Evolutionary conservation across 169 alveolate genomes (phyloP).

Genomic region (Cryptosporidium viatorum): DNA sequence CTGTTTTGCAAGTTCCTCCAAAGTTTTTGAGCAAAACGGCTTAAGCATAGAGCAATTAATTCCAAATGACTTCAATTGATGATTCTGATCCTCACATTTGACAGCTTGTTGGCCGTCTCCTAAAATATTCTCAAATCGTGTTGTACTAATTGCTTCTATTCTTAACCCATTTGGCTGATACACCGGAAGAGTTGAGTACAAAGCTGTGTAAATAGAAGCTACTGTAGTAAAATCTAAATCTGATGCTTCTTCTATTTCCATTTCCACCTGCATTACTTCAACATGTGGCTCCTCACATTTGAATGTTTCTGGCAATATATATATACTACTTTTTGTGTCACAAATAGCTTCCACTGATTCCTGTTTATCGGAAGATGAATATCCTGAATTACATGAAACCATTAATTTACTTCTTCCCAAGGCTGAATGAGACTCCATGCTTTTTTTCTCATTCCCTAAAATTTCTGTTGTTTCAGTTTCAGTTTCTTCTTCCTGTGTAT

Average conservation of each 20-base stretch:
- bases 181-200: slow-evolving; percentile 45
- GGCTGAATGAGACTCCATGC: neutral
- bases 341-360: slow-evolving; percentile 20
- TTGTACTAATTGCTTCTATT: slow-evolving; percentile 43
- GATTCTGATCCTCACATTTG: slow-evolving; percentile 48
- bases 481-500: neutral
- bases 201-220: slow-evolving; percentile 49
- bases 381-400: slow-evolving; percentile 51
- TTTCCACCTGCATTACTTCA: slow-evolving; percentile 32
- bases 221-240: slow-evolving; percentile 57
- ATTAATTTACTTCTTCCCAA: neutral
- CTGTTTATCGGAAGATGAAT: slow-evolving; percentile 6
- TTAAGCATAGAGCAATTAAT: slow-evolving; percentile 57
- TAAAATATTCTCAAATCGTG: neutral
- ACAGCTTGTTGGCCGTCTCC: neutral
- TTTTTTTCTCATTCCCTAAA: neutral
- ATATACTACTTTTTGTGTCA: slow-evolving; percentile 25
- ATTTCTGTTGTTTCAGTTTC: neutral
- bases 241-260: slow-evolving; percentile 28
- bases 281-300: slow-evolving; percentile 62
- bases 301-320: slow-evolving; percentile 17
- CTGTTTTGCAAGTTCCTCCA: slow-evolving; percentile 68
- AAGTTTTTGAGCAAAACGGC: slow-evolving; percentile 73
- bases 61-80: slow-evolving; percentile 51
- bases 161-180: slow-evolving; percentile 54